These are phyloP conservation scores for Mimosa bimucronata DNA, from an alignment of 306 rosid genomes.

Conservation along the genomic window DNA sequence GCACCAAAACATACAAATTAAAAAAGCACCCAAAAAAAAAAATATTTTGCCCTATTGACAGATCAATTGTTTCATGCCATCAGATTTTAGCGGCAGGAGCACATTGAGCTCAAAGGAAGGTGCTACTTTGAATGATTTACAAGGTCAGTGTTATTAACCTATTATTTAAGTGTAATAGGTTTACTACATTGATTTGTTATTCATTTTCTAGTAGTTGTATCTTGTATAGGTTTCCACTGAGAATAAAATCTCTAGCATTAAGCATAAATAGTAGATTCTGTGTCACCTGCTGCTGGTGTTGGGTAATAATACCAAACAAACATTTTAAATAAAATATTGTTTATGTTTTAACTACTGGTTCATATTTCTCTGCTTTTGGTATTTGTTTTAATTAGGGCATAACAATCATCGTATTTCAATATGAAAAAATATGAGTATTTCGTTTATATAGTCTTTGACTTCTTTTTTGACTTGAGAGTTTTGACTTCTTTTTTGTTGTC, in stretches of 20 bases:
- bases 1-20: too few species aligned
- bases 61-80: slow-evolving; percentile 30
- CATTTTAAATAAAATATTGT: neutral
- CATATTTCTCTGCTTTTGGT: neutral
- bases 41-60: slow-evolving; percentile 18
- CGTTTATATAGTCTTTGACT: neutral
- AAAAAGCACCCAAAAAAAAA: too few species aligned
- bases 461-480: neutral
- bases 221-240: slow-evolving; percentile 15
- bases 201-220: slow-evolving; percentile 21
- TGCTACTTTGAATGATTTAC: slow-evolving; percentile 44
- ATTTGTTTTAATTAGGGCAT: neutral
- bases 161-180: slow-evolving; percentile 22
- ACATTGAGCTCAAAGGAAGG: slow-evolving; percentile 44
- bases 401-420: neutral
- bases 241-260: neutral
- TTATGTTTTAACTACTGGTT: neutral
- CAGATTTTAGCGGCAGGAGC: slow-evolving; percentile 49
- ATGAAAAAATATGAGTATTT: neutral
- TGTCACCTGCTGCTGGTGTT: neutral
- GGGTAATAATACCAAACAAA: neutral
- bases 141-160: slow-evolving; percentile 42
- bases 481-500: neutral
- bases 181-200: slow-evolving; percentile 23
- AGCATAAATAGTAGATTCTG: neutral